Evolutionary conservation across 75 land plant genomes (phyloP).

Genomic region (Cryptomeria japonica): DNA sequence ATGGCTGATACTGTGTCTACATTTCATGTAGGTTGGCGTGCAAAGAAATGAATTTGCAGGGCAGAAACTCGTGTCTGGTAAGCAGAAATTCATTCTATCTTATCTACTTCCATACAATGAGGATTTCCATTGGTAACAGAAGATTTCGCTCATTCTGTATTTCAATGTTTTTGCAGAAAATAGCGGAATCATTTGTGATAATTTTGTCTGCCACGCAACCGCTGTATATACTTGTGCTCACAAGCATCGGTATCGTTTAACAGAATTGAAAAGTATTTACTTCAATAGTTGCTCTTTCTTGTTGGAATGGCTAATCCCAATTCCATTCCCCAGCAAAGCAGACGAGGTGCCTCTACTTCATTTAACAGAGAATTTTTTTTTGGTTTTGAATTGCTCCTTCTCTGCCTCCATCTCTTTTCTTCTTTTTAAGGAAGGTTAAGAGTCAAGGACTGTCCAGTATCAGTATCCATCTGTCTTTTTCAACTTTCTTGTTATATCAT

Average conservation of each 20-base stretch:
- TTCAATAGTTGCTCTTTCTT: too few relatives aligned
- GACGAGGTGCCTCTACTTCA: too few relatives aligned
- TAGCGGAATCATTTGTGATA: conserved; percentile 58
- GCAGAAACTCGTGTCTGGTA: conserved; percentile 65
- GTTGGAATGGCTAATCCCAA: too few relatives aligned
- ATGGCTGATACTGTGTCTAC: not conserved
- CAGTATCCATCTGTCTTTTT: too few relatives aligned
- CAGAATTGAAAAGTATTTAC: too few relatives aligned
- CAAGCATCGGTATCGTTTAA: conserved; percentile 16
- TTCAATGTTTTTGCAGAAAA: not conserved
- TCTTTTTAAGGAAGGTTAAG: too few relatives aligned
- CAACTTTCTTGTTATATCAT: too few relatives aligned
- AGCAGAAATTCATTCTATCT: not conserved
- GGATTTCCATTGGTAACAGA: not conserved
- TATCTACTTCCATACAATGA: not conserved
- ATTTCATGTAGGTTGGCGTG: not conserved
- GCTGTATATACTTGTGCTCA: conserved; percentile 38
- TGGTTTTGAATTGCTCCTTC: too few relatives aligned
- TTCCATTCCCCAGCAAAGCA: too few relatives aligned
- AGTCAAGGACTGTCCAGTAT: too few relatives aligned
- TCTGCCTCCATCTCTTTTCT: too few relatives aligned
- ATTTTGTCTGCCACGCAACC: conserved; percentile 68
- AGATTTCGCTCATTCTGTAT: not conserved
- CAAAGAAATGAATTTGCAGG: conserved; percentile 57
- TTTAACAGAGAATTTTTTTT: too few relatives aligned